A percentile compares a stretch with the other conserved stretches of the same genome.
phyloP scores from a whole-genome alignment of 352 stramenopile genomes.

The Phytophthora rubi region DNA sequence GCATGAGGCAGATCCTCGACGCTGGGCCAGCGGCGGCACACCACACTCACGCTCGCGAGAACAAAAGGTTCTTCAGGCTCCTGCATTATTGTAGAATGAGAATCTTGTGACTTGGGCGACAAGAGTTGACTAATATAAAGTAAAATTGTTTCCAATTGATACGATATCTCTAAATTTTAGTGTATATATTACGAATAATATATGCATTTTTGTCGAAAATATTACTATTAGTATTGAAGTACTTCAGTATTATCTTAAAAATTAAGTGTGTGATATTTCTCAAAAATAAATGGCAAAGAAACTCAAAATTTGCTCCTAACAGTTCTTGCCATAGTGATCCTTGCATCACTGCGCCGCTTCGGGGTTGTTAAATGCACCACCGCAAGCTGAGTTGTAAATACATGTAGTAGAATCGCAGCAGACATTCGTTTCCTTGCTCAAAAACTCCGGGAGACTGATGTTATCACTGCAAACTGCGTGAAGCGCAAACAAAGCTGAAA shows the following conservation, averaged over 20 bases:
- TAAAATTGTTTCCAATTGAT: no score
- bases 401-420: no score
- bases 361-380: constrained; percentile 4
- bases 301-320: no score
- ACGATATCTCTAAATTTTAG: no score
- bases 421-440: constrained; percentile 3
- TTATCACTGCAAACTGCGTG: constrained; percentile 7
- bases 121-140: no score
- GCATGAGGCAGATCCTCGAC: not conserved
- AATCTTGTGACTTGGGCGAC: no score
- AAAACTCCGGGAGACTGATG: constrained; percentile 24
- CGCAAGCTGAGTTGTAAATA: no score
- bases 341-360: constrained; percentile 20
- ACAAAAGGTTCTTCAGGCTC: not conserved
- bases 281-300: not conserved
- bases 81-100: not conserved
- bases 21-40: not conserved
- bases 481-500: not conserved
- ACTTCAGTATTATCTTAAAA: not conserved
- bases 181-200: no score
- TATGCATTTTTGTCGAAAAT: no score
- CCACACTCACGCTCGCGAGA: not conserved
- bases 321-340: constrained; percentile 5
- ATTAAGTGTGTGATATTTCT: not conserved
- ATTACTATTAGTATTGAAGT: no score